phyloP scores from a whole-genome alignment of 768 basidiomycete species.

The Lactarius evosmus region DNA sequence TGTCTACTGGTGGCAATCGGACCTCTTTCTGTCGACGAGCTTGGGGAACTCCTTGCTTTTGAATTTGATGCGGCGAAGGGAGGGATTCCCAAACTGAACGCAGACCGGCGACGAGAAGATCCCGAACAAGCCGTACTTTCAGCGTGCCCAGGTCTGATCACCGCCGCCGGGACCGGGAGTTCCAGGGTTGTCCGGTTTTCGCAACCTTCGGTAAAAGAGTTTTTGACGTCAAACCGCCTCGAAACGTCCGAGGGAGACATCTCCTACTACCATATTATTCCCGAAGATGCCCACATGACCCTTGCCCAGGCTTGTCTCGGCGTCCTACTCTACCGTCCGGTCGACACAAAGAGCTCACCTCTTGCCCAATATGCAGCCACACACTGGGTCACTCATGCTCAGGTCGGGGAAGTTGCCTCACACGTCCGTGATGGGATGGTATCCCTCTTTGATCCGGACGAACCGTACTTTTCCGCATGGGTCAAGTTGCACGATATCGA shows the following conservation, averaged over 20 bases:
- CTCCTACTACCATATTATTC: not conserved
- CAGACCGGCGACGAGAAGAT: not conserved
- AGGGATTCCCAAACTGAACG: not conserved
- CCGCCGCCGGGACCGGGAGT: not conserved
- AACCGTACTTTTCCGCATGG: conserved; percentile 1
- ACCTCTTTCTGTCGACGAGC: not conserved
- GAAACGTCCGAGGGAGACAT: not conserved
- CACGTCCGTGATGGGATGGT: not conserved
- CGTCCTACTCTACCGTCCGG: not conserved
- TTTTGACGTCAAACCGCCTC: conserved; percentile 5
- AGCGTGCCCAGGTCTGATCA: conserved; percentile 2
- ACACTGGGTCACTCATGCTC: conserved; percentile 4
- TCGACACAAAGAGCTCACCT: not conserved
- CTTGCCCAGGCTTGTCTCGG: conserved; percentile 5
- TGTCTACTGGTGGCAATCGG: not conserved
- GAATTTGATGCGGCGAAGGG: not conserved
- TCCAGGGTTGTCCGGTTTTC: conserved; percentile 3
- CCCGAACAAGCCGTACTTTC: conserved; percentile 9
- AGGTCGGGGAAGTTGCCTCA: not conserved
- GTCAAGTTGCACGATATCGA: conserved; percentile 1
- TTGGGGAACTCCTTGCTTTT: conserved; percentile 2
- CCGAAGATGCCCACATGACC: not conserved
- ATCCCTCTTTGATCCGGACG: not conserved
- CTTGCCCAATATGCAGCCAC: conserved; percentile 1
- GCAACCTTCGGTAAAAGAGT: conserved; percentile 9